A percentile compares a stretch with the other conserved stretches of the same genome.
phyloP scores from a whole-genome alignment of 257 asterid species.

The Haberlea rhodopensis region DNA sequence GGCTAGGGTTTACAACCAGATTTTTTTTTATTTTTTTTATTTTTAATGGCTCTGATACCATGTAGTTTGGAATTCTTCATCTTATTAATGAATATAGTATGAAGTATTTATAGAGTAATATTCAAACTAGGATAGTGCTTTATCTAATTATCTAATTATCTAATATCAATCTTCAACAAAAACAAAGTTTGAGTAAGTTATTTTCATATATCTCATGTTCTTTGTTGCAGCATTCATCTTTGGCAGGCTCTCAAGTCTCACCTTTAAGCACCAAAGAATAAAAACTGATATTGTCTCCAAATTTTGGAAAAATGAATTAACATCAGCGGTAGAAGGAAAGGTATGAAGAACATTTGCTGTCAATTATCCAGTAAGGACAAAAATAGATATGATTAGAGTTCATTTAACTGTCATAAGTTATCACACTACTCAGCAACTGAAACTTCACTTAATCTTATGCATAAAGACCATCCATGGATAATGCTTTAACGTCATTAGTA shows the following conservation, averaged over 20 bases:
- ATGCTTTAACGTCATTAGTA: slow-evolving; percentile 14
- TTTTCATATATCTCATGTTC: slow-evolving; percentile 9
- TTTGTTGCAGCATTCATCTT: neutral
- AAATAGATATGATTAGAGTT: slow-evolving; percentile 4
- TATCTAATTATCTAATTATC: too few relatives aligned
- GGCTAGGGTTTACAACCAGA: too few relatives aligned
- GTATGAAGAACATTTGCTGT: neutral
- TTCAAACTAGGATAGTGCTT: too few relatives aligned
- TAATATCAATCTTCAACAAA: too few relatives aligned
- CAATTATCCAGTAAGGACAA: slow-evolving; percentile 2
- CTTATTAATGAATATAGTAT: too few relatives aligned
- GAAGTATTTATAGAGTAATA: too few relatives aligned
- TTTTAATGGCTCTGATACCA: too few relatives aligned
- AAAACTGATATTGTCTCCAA: neutral
- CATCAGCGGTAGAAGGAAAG: neutral
- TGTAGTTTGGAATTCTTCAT: too few relatives aligned
- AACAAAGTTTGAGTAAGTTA: too few relatives aligned
- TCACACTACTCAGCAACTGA: slow-evolving; percentile 1
- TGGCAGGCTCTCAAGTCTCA: neutral
- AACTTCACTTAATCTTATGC: slow-evolving; percentile 13
- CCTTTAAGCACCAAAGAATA: neutral
- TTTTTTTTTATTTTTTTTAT: too few relatives aligned
- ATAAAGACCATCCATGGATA: neutral
- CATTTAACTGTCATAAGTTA: neutral
- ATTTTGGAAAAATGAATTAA: neutral